Evolutionary conservation across 768 basidiomycete genomes (phyloP).

Genomic region (Termitomyces sp.): DNA sequence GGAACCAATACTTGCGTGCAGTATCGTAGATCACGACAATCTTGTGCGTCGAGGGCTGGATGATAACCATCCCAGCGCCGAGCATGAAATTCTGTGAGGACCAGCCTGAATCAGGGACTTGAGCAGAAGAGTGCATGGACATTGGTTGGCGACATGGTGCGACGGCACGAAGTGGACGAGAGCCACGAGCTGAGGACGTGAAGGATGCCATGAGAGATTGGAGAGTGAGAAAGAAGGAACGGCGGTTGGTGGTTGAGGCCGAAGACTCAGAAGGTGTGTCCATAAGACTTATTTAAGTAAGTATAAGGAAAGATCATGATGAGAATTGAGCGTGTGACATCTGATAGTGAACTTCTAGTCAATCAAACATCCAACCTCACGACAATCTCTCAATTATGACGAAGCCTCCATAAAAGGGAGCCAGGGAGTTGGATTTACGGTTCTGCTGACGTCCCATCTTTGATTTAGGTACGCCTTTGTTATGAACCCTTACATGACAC

Average conservation of each 20-base stretch:
- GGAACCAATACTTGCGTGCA: conserved; percentile 43
- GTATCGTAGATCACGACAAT: conserved; percentile 50
- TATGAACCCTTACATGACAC: too few relatives aligned
- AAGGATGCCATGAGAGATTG: background rate
- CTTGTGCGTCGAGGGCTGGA: conserved; percentile 55
- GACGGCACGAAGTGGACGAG: background rate
- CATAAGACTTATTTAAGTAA: background rate
- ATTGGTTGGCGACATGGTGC: background rate
- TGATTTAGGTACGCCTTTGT: too few relatives aligned
- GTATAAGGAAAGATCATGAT: too few relatives aligned
- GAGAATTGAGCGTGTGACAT: background rate
- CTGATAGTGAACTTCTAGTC: background rate
- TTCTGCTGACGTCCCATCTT: too few relatives aligned
- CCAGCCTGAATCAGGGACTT: conserved; percentile 45
- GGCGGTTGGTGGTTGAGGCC: background rate
- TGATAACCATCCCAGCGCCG: conserved; percentile 60
- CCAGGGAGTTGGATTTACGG: too few relatives aligned
- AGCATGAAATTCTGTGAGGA: conserved; percentile 50
- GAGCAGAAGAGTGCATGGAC: conserved; percentile 31
- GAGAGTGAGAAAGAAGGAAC: background rate
- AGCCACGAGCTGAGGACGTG: background rate
- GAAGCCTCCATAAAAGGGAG: conserved; percentile 21
- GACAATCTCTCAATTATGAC: conserved; percentile 31
- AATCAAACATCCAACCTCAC: background rate
- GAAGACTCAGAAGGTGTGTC: background rate